Conservation (phyloP, 73 alveolate species). For the Tetrahymena borealis region DNA sequence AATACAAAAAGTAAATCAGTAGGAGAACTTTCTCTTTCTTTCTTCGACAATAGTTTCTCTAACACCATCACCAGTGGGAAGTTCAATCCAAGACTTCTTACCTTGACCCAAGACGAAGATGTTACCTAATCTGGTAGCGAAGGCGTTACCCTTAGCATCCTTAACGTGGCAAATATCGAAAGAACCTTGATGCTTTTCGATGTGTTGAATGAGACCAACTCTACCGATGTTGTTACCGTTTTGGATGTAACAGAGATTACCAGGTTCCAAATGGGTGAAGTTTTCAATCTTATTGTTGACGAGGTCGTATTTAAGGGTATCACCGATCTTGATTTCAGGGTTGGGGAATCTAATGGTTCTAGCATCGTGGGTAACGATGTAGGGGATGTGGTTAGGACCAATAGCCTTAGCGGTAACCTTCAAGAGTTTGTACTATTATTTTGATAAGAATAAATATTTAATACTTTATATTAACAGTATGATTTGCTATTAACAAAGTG, state of each 20-base stretch:
- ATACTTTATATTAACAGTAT: too few species aligned
- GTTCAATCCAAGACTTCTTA: constrained; percentile 83
- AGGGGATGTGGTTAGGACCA: constrained; percentile 96
- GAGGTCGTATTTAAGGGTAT: constrained; percentile 74
- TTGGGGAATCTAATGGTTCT: constrained; percentile 97
- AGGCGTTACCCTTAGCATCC: constrained; percentile 88
- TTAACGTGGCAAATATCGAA: constrained; percentile 88
- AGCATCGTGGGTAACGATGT: constrained; percentile 93
- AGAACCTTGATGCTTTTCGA: constrained; percentile 93
- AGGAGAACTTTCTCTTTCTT: constrained; percentile 23
- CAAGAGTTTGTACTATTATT: constrained; percentile 85
- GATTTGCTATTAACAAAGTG: too few species aligned
- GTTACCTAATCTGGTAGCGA: constrained; percentile 91
- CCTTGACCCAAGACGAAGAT: constrained; percentile 94
- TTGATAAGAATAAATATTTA: too few species aligned
- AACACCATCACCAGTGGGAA: constrained; percentile 75
- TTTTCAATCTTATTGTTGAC: constrained; percentile 70
- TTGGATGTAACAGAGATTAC: constrained; percentile 64
- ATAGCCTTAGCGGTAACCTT: constrained; percentile 84
- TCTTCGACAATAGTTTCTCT: constrained; percentile 32
- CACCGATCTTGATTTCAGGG: constrained; percentile 91
- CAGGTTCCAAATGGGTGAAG: constrained; percentile 77
- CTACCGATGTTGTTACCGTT: constrained; percentile 93
- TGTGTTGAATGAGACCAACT: constrained; percentile 85
- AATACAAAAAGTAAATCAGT: constrained; percentile 1